These are phyloP conservation scores for Solanum sparsipilum DNA, from an alignment of 257 asterid genomes.

Conservation along the genomic window DNA sequence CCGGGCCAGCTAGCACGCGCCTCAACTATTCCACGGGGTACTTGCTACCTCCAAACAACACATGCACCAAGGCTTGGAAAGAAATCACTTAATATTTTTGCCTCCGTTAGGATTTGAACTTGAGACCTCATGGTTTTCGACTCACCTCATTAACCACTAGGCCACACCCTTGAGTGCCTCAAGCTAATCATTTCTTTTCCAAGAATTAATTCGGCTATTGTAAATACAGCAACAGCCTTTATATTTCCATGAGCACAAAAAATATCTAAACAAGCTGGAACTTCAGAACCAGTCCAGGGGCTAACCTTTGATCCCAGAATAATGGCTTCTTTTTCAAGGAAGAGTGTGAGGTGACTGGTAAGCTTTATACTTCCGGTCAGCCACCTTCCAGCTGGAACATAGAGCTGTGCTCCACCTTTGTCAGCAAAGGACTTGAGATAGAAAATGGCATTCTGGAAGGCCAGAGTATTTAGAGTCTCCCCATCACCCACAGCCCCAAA, in stretches of 20 bases:
- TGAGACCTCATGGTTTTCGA: not conserved
- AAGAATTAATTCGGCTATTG: not conserved
- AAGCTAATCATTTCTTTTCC: not conserved
- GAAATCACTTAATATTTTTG: not conserved
- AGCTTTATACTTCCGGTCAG: conserved; percentile 69
- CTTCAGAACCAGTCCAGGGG: not conserved
- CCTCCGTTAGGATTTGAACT: not conserved
- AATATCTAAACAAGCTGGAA: not conserved
- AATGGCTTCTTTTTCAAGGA: conserved; percentile 63
- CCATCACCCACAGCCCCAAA: conserved; percentile 38
- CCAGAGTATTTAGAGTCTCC: conserved; percentile 50
- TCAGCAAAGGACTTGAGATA: conserved; percentile 72
- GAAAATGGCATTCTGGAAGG: conserved; percentile 79
- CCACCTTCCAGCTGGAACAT: conserved; percentile 73
- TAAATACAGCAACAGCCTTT: not conserved
- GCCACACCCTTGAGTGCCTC: not conserved
- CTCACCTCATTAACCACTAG: not conserved
- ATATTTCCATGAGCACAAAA: not conserved
- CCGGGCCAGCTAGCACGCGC: not conserved
- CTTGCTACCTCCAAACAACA: not conserved
- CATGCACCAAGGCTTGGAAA: not conserved
- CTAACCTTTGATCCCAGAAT: conserved; percentile 69
- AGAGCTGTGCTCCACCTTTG: conserved; percentile 84
- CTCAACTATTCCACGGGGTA: not conserved
- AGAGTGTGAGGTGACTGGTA: conserved; percentile 76